These are phyloP conservation scores for Hypoxylon lienhwacheense DNA, from an alignment of 495 filamentous ascomycete species.

Conservation along the genomic window DNA sequence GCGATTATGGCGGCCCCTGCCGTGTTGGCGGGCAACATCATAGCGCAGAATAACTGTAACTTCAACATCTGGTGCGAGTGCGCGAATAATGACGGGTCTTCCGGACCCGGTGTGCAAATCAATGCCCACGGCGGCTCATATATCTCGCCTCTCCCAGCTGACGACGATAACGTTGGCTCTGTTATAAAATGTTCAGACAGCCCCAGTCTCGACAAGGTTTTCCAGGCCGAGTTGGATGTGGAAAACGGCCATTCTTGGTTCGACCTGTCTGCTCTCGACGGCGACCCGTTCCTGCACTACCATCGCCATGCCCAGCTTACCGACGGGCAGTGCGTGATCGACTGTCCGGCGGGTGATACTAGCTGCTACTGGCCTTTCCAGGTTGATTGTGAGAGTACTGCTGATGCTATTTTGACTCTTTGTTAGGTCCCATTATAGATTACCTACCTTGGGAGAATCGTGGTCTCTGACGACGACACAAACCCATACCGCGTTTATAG, in stretches of 20 bases:
- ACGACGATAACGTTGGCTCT: slow-evolving; percentile 23
- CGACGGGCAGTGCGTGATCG: slow-evolving; percentile 22
- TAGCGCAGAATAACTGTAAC: slow-evolving; percentile 20
- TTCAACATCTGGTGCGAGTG: slow-evolving; percentile 23
- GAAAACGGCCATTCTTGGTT: slow-evolving; percentile 19
- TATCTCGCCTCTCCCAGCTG: slow-evolving; percentile 14
- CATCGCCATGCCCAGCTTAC: slow-evolving; percentile 25
- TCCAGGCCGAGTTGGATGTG: slow-evolving; percentile 26
- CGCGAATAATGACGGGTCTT: slow-evolving; percentile 31
- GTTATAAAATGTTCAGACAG: slow-evolving; percentile 23
- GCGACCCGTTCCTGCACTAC: slow-evolving; percentile 17
- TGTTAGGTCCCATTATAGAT: background rate
- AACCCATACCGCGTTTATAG: too few species aligned
- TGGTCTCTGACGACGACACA: slow-evolving; percentile 47
- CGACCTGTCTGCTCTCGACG: slow-evolving; percentile 24
- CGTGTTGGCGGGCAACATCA: slow-evolving; percentile 1
- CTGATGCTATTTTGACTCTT: slow-evolving; percentile 11
- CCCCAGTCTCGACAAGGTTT: background rate
- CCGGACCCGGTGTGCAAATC: background rate
- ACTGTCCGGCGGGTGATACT: slow-evolving; percentile 2
- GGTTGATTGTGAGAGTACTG: slow-evolving; percentile 3
- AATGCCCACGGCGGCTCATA: background rate
- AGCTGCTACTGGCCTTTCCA: slow-evolving; percentile 21
- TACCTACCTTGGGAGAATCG: slow-evolving; percentile 33
- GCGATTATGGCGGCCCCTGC: slow-evolving; percentile 5